Conservation (phyloP, 2,329 filamentous ascomycete genomes). For the Xylaria sp. region DNA sequence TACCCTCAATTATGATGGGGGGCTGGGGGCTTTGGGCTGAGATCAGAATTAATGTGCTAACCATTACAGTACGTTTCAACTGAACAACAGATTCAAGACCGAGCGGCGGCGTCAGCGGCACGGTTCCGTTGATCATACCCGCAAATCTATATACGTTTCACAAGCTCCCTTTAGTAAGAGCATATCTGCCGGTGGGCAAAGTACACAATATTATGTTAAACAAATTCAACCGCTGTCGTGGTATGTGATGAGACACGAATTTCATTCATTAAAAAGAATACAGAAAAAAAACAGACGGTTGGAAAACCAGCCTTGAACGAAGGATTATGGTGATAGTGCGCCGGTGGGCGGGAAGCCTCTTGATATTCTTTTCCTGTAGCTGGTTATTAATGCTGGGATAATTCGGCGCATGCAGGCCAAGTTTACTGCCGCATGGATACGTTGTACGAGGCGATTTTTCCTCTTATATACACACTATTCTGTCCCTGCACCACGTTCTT, state of each 20-base stretch:
- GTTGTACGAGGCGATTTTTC: slow-evolving; percentile 33
- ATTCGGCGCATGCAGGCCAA: slow-evolving; percentile 32
- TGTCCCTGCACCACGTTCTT: slow-evolving; percentile 5
- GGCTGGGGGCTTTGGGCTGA: background rate
- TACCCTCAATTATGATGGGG: background rate
- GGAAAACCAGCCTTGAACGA: slow-evolving; percentile 26
- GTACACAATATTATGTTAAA: slow-evolving; percentile 40
- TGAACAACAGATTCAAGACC: slow-evolving; percentile 80
- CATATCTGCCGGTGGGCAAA: slow-evolving; percentile 34
- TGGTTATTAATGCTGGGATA: slow-evolving; percentile 13
- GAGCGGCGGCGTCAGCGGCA: slow-evolving; percentile 58
- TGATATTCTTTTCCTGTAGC: slow-evolving; percentile 28
- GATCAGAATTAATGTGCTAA: slow-evolving; percentile 20
- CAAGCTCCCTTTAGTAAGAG: slow-evolving; percentile 19
- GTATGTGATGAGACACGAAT: slow-evolving; percentile 45
- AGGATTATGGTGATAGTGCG: slow-evolving; percentile 23
- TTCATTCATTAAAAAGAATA: slow-evolving; percentile 25
- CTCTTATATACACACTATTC: slow-evolving; percentile 8
- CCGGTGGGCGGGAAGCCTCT: slow-evolving; percentile 18
- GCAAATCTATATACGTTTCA: slow-evolving; percentile 42
- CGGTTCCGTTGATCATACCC: slow-evolving; percentile 53
- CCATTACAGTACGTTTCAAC: slow-evolving; percentile 74
- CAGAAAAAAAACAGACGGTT: slow-evolving; percentile 24
- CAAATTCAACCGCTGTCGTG: slow-evolving; percentile 40
- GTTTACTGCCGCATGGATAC: slow-evolving; percentile 28